phyloP scores from a whole-genome alignment of 805 yeast genomes.

The Candida dajiaensis region DNA sequence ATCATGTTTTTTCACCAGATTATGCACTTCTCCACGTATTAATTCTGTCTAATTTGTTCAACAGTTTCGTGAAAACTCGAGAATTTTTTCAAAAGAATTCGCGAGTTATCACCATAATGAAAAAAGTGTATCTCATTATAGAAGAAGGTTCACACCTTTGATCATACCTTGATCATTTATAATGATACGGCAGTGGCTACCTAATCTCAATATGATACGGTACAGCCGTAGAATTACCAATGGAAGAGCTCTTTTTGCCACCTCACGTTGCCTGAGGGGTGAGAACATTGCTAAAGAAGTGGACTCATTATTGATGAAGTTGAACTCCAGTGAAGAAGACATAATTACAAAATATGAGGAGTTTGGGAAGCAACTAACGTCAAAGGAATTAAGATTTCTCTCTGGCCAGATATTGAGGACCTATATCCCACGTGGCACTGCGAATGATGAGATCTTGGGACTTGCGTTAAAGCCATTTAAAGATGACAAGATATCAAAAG shows the following conservation, averaged over 20 bases:
- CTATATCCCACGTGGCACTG: background rate
- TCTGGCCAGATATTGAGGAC: background rate
- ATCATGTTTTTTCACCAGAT: constrained; percentile 2
- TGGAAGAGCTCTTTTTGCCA: background rate
- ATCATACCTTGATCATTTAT: background rate
- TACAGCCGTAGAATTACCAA: background rate
- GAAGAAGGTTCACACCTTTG: background rate
- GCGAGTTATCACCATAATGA: background rate
- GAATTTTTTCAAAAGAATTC: constrained; percentile 1
- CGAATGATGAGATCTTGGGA: background rate
- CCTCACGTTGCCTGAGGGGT: background rate
- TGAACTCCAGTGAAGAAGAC: background rate
- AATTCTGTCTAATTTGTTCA: background rate
- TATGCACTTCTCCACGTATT: background rate
- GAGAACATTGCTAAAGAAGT: background rate
- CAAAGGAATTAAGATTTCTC: background rate
- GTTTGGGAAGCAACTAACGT: background rate
- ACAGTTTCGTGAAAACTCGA: background rate
- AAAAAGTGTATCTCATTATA: background rate
- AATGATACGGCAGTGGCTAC: background rate
- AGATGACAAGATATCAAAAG: background rate
- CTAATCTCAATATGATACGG: background rate
- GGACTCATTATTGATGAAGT: background rate
- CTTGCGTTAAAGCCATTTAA: background rate
- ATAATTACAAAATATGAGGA: background rate